Conservation (phyloP, 75 land plant species). For the Sequoiadendron giganteum region DNA sequence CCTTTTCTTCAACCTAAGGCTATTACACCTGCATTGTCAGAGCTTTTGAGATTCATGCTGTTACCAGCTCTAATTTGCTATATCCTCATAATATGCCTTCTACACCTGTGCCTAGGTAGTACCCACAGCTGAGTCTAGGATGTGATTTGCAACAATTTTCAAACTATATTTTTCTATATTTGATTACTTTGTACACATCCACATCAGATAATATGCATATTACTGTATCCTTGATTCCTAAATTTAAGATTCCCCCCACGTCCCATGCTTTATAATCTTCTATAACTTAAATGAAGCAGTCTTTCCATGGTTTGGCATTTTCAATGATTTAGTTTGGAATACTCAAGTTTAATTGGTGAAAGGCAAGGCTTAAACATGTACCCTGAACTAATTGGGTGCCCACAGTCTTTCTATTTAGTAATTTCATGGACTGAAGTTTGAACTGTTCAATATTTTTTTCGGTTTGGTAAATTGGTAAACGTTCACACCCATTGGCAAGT, state of each 20-base stretch:
- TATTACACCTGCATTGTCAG: neutral
- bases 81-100: neutral
- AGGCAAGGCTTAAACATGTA: neutral
- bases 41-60: neutral
- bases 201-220: neutral
- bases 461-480: neutral
- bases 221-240: neutral
- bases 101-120: neutral
- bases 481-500: neutral
- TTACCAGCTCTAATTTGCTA: neutral
- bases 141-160: neutral
- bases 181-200: neutral
- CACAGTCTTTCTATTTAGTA: neutral
- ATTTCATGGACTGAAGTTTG: neutral
- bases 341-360: neutral
- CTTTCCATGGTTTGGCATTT: neutral
- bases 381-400: neutral
- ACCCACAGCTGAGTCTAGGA: neutral
- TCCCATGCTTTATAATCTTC: neutral
- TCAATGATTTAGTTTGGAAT: neutral
- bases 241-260: neutral
- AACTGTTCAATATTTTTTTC: neutral
- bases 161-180: neutral
- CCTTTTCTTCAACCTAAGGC: neutral
- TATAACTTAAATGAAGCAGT: neutral